Evolutionary conservation across 116 monocot genomes (phyloP), one percentile per base, ranked within the genome.

Genomic region (Iris pallida): DNA sequence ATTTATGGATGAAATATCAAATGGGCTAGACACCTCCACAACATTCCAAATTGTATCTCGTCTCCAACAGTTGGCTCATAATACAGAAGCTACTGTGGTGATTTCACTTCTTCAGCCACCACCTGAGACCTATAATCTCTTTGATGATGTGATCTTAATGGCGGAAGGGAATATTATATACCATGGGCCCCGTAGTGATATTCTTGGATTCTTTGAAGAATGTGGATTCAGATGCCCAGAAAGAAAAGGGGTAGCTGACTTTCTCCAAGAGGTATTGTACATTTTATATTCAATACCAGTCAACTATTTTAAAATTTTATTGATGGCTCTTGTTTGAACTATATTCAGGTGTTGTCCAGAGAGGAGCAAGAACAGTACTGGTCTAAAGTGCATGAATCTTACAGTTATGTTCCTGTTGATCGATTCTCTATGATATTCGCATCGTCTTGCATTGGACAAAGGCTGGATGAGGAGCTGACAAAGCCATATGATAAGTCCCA

Each of bases 401-500:
- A 56, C 14, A 7, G 14, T 56, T 56, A 56, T 56, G 56, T 56
- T 6, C 5, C 10, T 56, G 56, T 56, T 10, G n/a, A 56, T n/a
- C n/a, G 14, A 15, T 56, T 56, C 16, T 56, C 11, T 16, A 13
- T 6, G n/a, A 56, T 6, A 56, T 56, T 56, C 14, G n/a, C 5
- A 56, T 4, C 56, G 14, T 56, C 11, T 56, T 4, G n/a, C 16
- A 16, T 16, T 15, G 56, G 56, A n/a, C 56, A 56, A 15, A 56
- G 10, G n/a, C 56, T 56, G 5, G 16, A 53, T 2, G 51, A 72
- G 55, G 78, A 81, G 8, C 70, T 81, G 20, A 70, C 78, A 13
- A 70, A 74, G 15, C 61, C 59, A 16, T 64, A 76, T 59, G 81
- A 81, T 48, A 81, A 78, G 55, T 73, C 66, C 8, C 12, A 71